phyloP scores from a whole-genome alignment of 2,329 filamentous ascomycete species.

The Ramichloridium luteum region DNA sequence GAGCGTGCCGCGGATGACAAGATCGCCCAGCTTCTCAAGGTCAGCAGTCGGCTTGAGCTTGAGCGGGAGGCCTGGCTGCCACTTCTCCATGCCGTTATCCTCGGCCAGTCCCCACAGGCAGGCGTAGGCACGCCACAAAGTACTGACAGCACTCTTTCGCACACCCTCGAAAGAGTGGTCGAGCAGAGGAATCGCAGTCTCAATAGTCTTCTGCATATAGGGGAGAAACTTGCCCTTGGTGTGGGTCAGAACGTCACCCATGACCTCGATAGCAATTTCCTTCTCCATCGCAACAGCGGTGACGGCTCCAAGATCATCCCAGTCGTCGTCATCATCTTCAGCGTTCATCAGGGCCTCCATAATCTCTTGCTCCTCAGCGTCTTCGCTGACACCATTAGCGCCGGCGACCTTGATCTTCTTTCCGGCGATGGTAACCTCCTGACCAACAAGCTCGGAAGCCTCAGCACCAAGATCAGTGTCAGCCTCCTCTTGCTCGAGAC shows the following conservation, averaged over 20 bases:
- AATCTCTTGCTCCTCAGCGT: slow-evolving; percentile 45
- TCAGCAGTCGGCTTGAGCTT: slow-evolving; percentile 68
- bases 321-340: slow-evolving; percentile 69
- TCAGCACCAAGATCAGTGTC: slow-evolving; percentile 67
- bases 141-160: slow-evolving; percentile 81
- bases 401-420: slow-evolving; percentile 75
- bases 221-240: slow-evolving; percentile 68
- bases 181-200: slow-evolving; percentile 64
- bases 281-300: slow-evolving; percentile 90
- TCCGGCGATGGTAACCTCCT: slow-evolving; percentile 65
- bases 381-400: slow-evolving; percentile 35
- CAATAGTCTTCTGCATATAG: slow-evolving; percentile 80
- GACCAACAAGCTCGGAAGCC: slow-evolving; percentile 59
- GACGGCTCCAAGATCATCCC: slow-evolving; percentile 71
- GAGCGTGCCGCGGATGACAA: slow-evolving; percentile 74
- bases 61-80: slow-evolving; percentile 76
- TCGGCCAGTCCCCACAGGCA: slow-evolving; percentile 83
- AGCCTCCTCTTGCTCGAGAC: slow-evolving; percentile 78
- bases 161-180: slow-evolving; percentile 90
- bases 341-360: slow-evolving; percentile 42
- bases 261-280: slow-evolving; percentile 89
- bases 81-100: slow-evolving; percentile 65
- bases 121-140: slow-evolving; percentile 85
- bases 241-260: slow-evolving; percentile 83
- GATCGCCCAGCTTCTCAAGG: slow-evolving; percentile 71